Conservation (phyloP, 345 rosid species). For the Psidium guajava region DNA sequence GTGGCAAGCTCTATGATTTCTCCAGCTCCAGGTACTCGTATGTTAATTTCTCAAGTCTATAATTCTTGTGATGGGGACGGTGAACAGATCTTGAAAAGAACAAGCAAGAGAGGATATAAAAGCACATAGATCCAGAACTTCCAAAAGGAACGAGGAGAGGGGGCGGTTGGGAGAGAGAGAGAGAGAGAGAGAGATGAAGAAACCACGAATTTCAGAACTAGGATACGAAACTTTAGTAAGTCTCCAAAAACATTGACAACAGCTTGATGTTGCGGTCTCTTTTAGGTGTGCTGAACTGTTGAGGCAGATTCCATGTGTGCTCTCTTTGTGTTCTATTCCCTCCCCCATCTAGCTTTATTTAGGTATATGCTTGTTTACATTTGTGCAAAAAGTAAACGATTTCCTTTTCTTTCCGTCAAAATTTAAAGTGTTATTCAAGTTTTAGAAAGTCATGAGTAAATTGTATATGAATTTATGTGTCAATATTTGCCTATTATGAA, state of each 20-base stretch:
- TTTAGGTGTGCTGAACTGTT: neutral
- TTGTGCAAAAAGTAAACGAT: neutral
- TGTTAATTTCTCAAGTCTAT: no score
- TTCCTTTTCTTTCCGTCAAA: neutral
- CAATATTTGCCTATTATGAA: neutral
- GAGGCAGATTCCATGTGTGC: neutral
- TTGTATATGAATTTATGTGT: neutral
- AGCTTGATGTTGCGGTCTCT: neutral
- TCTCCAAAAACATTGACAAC: neutral
- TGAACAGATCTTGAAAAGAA: neutral
- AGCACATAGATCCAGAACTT: neutral
- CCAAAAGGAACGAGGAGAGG: neutral
- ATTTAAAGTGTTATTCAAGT: neutral
- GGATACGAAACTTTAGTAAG: neutral
- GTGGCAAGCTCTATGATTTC: slow-evolving; percentile 40
- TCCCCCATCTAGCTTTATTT: neutral
- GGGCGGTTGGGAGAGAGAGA: no score
- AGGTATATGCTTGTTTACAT: neutral
- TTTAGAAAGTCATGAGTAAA: neutral
- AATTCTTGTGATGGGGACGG: neutral
- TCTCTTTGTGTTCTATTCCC: neutral
- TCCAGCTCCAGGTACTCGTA: slow-evolving; percentile 31
- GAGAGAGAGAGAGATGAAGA: neutral
- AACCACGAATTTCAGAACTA: neutral
- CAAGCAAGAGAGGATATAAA: neutral